phyloP scores from a whole-genome alignment of 345 rosid genomes.

The Rhizophora mangle region DNA sequence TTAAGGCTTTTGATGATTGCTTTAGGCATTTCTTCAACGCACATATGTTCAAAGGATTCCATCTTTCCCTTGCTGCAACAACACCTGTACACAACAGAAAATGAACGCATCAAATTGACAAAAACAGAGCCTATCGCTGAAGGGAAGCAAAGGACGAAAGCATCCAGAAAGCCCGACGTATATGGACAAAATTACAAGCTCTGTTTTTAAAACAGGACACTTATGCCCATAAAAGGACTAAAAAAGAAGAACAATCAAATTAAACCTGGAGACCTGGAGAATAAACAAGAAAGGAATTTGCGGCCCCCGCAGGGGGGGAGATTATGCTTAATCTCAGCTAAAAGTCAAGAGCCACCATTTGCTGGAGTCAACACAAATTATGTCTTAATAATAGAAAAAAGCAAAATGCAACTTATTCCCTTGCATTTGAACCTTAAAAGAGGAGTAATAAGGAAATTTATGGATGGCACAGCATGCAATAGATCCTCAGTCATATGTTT shows the following conservation, averaged over 20 bases:
- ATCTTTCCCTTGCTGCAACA: slow-evolving; percentile 53
- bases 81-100: slow-evolving; percentile 66
- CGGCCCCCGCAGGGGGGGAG: too few species aligned
- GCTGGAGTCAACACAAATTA: too few species aligned
- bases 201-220: slow-evolving; percentile 6
- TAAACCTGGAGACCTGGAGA: background rate
- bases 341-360: too few species aligned
- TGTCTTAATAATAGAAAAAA: too few species aligned
- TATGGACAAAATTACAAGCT: background rate
- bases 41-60: slow-evolving; percentile 61
- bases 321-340: too few species aligned
- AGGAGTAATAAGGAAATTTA: too few species aligned
- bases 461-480: too few species aligned
- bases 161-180: slow-evolving; percentile 4
- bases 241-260: background rate
- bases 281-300: background rate
- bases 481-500: too few species aligned
- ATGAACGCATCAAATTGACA: slow-evolving; percentile 66
- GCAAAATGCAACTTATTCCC: too few species aligned
- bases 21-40: slow-evolving; percentile 44
- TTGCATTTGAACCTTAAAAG: too few species aligned
- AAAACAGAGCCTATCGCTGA: slow-evolving; percentile 24
- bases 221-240: background rate
- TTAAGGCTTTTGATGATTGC: slow-evolving; percentile 40
- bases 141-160: slow-evolving; percentile 13